Evolutionary conservation across 768 basidiomycete genomes (phyloP), one percentile per base, ranked within the genome.

Genomic region (Pleurotus salmoneostramineus): DNA sequence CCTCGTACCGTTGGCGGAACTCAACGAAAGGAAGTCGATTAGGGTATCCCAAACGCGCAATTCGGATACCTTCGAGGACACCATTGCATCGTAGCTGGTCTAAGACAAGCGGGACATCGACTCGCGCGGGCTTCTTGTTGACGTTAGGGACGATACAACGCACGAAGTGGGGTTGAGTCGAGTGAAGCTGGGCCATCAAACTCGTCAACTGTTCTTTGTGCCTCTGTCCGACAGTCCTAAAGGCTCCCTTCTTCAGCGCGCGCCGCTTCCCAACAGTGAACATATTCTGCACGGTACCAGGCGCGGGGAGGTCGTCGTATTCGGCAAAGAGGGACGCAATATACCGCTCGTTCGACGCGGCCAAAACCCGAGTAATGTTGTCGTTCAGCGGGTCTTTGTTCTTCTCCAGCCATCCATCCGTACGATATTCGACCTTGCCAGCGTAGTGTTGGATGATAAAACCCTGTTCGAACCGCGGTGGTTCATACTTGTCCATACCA

Each of bases 341-440:
- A 66, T 91, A 94, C 40, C 83, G 81, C 66, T 97, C 91, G 2
- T 85, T 79, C 4, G 96, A 95, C 6, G 83, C 78, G 1, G 92
- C 87, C 2, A 98, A 80, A 37, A 98, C 87, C 17, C 93, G 85
- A 0, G 93, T 92, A 54, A 98, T 81, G 68, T 97, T 95, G 70
- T 98, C 95, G 68, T 98, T 98, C 58, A 99, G 76, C 0, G 97
- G 97, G 65, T 99, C 97, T 74, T 97, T 97, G 80, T 99, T 99
- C 86, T 98, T 99, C 77, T 96, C 95, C 63, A 99, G 76, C 97
- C 97, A 99, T 12, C 95, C 93, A 40, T 93, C 88, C 2, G 95
- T 98, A 32, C 89, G 83, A 66, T 99, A 99, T 65, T 98, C 95
- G 65, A 99, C 97, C 63, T 86, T 90, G 34, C 95, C 97, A 1